Conservation (phyloP, 2,329 filamentous ascomycete genomes). For the Fusarium virguliforme region DNA sequence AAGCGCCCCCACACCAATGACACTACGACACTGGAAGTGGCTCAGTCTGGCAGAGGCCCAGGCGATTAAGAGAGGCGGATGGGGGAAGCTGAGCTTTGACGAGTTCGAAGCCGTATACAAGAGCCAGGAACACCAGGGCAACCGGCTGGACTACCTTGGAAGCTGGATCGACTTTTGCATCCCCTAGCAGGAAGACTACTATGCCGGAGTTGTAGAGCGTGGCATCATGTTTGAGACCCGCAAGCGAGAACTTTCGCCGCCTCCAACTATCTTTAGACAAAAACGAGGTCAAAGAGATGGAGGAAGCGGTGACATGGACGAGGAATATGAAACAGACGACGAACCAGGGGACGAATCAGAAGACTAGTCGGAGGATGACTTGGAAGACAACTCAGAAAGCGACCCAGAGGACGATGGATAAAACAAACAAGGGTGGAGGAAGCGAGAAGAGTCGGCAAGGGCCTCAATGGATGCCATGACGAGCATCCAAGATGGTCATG, state of each 20-base stretch:
- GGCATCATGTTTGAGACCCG: background rate
- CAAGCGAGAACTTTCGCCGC: too few species aligned
- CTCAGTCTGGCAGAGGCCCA: slow-evolving; percentile 79
- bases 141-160: slow-evolving; percentile 84
- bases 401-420: background rate
- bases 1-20: slow-evolving; percentile 51
- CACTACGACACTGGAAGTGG: slow-evolving; percentile 66
- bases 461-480: background rate
- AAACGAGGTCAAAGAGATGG: background rate
- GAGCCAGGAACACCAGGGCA: slow-evolving; percentile 73
- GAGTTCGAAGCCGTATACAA: slow-evolving; percentile 87
- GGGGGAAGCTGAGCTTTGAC: slow-evolving; percentile 81
- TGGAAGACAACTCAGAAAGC: too few species aligned
- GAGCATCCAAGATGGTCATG: background rate
- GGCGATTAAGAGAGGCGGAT: slow-evolving; percentile 81
- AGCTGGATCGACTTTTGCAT: slow-evolving; percentile 92
- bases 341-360: background rate
- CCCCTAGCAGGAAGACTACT: slow-evolving; percentile 59
- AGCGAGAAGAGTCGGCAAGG: background rate
- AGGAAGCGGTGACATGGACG: background rate
- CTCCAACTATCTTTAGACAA: background rate
- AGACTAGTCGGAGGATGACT: too few species aligned
- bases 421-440: background rate
- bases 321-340: background rate
- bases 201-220: background rate